Base-by-base conservation (phyloP, 2,329 filamentous ascomycete genomes). In the Emergomyces pasteurianus region DNA sequence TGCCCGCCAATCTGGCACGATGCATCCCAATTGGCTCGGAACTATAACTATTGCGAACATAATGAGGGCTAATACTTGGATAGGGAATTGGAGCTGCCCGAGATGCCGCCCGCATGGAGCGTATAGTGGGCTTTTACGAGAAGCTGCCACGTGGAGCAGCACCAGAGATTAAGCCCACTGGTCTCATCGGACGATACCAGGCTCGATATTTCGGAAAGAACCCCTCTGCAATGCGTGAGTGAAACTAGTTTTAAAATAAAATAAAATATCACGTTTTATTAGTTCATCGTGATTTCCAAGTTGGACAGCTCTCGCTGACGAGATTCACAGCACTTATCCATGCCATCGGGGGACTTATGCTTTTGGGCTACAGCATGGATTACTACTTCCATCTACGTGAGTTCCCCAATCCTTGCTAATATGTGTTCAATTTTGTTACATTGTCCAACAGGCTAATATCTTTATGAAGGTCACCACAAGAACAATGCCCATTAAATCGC, bases 351-450 rank as follows among this genome's bases (percentile, higher is more conserved):
- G 81, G 85, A 74, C 80, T 99, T 65, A 79, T 96, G 67, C 78
- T 85, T 67, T 75, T 97, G 69, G 92, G 94, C 72, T 99, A 99
- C 79, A 89, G 88, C 71, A 90, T 97, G 81, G 92, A 96, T 82
- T 99, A 99, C 87, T 97, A 99, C 85, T 97, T 95, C 89, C 95
- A 99, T 81, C 84, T 99, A 73, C 90, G 94, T 99, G 86, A 79
- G 90, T 86, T 60, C 61, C 57, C 23, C 12, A 26, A 18, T 2
- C 47, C 47, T 49, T 47, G 47, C 46, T 34, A n/a, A 28, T n/a
- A 34, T n/a, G 26, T 16, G 46, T 46, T 0, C 23, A 21, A 9
- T 38, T 38, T 12, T 26, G 23, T 23, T 14, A 14, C 9, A 43
- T 28, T 28, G 7, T 28, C 40, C 59, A 43, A 58, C 54, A 62